Evolutionary conservation across 768 basidiomycete species (phyloP).

Genomic region (Lactarius psammicola): DNA sequence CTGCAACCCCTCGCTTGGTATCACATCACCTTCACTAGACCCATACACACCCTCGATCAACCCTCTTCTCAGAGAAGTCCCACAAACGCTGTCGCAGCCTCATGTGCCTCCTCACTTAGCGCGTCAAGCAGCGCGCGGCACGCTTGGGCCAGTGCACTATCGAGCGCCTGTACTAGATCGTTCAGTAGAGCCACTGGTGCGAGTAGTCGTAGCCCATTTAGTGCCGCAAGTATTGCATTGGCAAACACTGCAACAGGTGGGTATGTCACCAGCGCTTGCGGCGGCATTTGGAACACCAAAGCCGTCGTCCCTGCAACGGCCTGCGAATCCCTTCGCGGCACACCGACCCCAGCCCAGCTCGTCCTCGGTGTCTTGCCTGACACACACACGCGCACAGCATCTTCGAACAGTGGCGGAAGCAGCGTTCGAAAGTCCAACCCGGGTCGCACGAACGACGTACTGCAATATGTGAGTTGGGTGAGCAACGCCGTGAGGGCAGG

Average conservation of each 20-base stretch:
- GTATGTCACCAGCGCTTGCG: constrained; percentile 66
- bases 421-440: constrained; percentile 94
- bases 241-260: constrained; percentile 68
- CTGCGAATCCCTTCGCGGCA: constrained; percentile 27
- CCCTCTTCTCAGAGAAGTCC: constrained; percentile 60
- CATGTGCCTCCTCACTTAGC: constrained; percentile 32
- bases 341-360: constrained; percentile 22
- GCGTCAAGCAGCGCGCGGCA: constrained; percentile 46
- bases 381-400: constrained; percentile 60
- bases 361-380: constrained; percentile 32
- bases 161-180: constrained; percentile 50
- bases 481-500: constrained; percentile 76
- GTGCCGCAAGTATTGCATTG: constrained; percentile 67
- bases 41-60: constrained; percentile 77
- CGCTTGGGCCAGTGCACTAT: constrained; percentile 47
- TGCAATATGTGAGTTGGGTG: constrained; percentile 86
- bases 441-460: constrained; percentile 81
- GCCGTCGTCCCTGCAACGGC: constrained; percentile 17
- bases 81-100: constrained; percentile 56
- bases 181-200: constrained; percentile 62
- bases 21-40: constrained; percentile 20
- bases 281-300: constrained; percentile 57
- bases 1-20: constrained; percentile 9
- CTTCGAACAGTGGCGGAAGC: constrained; percentile 64
- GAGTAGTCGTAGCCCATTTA: constrained; percentile 81